Base-by-base conservation (phyloP, 306 rosid species). In the Prunus mongolica region DNA sequence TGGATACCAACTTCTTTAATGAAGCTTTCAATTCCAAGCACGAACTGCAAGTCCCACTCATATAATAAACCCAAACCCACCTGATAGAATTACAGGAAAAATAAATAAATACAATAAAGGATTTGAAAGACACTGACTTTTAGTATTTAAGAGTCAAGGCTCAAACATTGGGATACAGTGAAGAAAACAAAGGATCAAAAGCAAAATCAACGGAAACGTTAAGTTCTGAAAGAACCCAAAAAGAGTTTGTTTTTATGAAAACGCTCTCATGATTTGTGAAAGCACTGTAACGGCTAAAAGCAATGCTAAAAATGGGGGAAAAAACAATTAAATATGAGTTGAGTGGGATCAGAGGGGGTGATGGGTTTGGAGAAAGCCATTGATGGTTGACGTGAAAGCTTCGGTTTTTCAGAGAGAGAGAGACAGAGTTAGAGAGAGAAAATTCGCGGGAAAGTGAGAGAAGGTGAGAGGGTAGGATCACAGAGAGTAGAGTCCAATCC, bases 121-220 rank as follows among this genome's bases (percentile, higher is more conserved):
- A 20, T 38, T 38, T 38, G 7, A 76, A 38, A 72, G 50, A 14
- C 74, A 1, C 57, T 27, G 25, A 12, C 55, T 50, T 50, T 13
- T 50, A 50, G 55, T 38, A 38, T 38, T 38, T 38, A 38, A 38
- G 44, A 8, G 44, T 38, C 44, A 38, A 38, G 44, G 44, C 44
- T 7, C 44, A 38, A 38, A 38, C 44, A 38, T 38, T 38, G 2
- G 9, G 44, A 38, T 7, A 38, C 44, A 38, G 44, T 38, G 44
- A 38, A 38, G 44, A 38, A 38, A 38, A 38, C 44, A 38, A 38
- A 19, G 32, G 27, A 64, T 5, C 60, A 51, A 47, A 27, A 55
- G 66, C 56, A n/a, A 69, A 70, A 77, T 73, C 65, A 73, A 76
- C 19, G 76, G 72, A 54, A 64, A 67, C 80, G 80, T 73, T 84